A percentile compares a stretch with the other conserved stretches of the same genome.
These are phyloP conservation scores for Parsonsia alboflavescens DNA, from an alignment of 257 asterid genomes.

Conservation along the genomic window DNA sequence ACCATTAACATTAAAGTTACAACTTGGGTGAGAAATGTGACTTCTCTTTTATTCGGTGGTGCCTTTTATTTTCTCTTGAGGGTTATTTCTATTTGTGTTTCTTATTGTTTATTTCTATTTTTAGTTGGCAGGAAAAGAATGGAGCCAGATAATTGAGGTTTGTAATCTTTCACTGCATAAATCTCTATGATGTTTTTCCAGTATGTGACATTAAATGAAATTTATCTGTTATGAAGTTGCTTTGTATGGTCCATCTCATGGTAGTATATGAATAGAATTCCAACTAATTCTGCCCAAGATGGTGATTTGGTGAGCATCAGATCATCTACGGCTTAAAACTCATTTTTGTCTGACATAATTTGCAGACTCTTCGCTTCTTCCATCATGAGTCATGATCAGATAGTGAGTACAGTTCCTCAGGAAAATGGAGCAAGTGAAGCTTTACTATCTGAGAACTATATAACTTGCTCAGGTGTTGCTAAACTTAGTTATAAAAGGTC, in stretches of 20 bases:
- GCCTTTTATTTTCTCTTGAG: neutral
- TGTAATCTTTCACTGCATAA: conserved; percentile 24
- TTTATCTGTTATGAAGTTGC: neutral
- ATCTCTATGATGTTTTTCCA: neutral
- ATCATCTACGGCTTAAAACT: conserved; percentile 24
- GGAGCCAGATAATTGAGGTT: conserved; percentile 88
- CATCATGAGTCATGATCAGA: conserved; percentile 28
- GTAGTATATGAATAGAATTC: neutral
- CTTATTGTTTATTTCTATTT: conserved; percentile 16
- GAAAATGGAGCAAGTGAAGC: conserved; percentile 19
- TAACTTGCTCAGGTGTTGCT: conserved; percentile 3
- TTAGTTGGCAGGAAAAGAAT: conserved; percentile 76
- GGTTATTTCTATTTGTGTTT: neutral
- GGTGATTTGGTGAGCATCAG: conserved; percentile 24
- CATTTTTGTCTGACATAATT: conserved; percentile 24
- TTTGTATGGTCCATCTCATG: neutral
- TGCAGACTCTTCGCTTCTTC: conserved; percentile 25
- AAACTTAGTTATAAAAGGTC: conserved; percentile 6
- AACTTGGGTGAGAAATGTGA: neutral
- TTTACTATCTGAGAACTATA: neutral
- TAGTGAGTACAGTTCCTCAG: conserved; percentile 26
- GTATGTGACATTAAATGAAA: conserved; percentile 3
- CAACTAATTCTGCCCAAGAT: conserved; percentile 14
- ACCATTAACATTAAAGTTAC: neutral
- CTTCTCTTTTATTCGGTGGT: neutral